Base-by-base conservation (phyloP, 2,329 filamentous ascomycete genomes). In the Tolypocladium ophioglossoides region DNA sequence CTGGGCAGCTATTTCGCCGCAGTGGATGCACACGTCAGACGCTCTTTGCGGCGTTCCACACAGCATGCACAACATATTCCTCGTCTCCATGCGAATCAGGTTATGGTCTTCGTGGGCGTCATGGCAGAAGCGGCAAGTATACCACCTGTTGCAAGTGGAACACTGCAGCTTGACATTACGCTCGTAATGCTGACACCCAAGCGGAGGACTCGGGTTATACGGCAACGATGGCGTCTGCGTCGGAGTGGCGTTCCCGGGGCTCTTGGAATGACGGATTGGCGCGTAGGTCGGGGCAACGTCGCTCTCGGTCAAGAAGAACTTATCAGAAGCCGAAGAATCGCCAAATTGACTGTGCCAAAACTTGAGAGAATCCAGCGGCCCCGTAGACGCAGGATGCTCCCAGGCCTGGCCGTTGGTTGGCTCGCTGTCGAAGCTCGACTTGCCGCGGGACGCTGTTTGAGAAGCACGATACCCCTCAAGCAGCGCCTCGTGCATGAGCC, bases 41-140 rank as follows among this genome's bases (percentile, higher is more conserved):
- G 88, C 91, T 54, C 82, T 82, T 64, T 99, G 94, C 2, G 94
- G 86, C 54, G 87, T 89, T 8, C 85, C 83, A 68, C 94, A 99
- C 32, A 91, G 77, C 94, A 99, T 99, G 69, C 94, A 99, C 7
- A 99, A 79, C 94, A 99, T 99, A 64, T 96, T 87, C 68, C 86
- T 86, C 9, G 92, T 99, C 62, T 89, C 87, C 62, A 84, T 85
- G 52, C 94, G 83, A 61, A 91, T 83, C 54, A 99, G 75, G 56
- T 75, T 77, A 68, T 96, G 90, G 61, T 89, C 84, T 64, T 96
- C 89, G 10, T 75, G 80, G 50, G 84, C 82, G 67, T 99, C 91
- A 66, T 99, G 94, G 66, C 94, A 99, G 66, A 97, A 86, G 20
- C 94, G 86, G 68, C 94, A 99, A 0, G 92, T 89, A 65, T 96